These are phyloP conservation scores for Fusarium austroafricanum DNA, from an alignment of 2,329 filamentous ascomycete genomes.

Conservation along the genomic window DNA sequence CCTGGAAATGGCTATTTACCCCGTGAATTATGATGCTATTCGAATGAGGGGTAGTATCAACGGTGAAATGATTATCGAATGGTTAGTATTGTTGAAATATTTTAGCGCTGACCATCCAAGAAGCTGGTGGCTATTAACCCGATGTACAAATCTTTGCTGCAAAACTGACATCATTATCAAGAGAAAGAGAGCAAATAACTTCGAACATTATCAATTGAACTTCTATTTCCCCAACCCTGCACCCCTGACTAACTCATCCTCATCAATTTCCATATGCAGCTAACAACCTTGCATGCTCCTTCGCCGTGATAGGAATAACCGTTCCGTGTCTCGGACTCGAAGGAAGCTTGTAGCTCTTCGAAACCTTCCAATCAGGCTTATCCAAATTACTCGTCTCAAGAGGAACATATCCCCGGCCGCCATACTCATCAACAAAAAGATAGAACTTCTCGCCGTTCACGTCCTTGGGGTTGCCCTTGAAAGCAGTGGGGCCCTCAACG, in stretches of 20 bases:
- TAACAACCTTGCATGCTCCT: conserved; percentile 26
- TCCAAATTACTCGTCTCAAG: conserved; percentile 62
- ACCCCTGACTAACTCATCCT: no score
- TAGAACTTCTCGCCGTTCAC: conserved; percentile 65
- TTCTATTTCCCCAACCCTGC: rapidly evolving
- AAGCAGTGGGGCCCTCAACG: conserved; percentile 64
- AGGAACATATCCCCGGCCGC: conserved; percentile 63
- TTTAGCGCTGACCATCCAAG: no score
- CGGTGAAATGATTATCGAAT: background rate
- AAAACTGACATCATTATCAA: no score
- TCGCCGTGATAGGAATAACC: conserved; percentile 62
- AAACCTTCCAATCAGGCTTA: conserved; percentile 61
- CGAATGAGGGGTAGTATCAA: conserved; percentile 16
- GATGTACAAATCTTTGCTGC: no score
- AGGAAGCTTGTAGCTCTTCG: conserved; percentile 59
- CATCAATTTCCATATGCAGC: background rate
- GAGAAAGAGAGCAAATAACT: background rate
- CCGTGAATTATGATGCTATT: background rate
- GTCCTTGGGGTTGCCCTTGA: conserved; percentile 62
- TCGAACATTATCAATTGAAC: background rate
- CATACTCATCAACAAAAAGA: conserved; percentile 67
- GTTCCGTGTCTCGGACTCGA: conserved; percentile 65
- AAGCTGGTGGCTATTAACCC: no score
- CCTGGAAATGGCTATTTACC: background rate
- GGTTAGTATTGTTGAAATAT: no score